A percentile compares a stretch with the other conserved stretches of the same genome.
Conservation (phyloP, 176 grass and related monocot genomes). For the Oryza punctata region DNA sequence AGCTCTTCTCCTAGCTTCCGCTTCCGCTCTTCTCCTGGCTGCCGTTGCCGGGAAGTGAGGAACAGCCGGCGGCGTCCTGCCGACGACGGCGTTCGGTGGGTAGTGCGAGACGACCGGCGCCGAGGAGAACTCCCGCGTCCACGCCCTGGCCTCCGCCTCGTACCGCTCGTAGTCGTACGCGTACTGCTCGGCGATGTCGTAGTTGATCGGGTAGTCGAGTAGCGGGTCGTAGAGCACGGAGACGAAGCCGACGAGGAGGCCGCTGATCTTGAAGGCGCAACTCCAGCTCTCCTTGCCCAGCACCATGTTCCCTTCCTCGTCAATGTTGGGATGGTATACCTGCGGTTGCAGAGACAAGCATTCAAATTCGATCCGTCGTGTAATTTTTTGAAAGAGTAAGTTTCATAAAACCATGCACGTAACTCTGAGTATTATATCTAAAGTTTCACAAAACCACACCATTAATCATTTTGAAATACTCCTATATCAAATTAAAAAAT, state of each 20-base stretch:
- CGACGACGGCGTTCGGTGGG: background rate
- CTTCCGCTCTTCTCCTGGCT: too few species aligned
- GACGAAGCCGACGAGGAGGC: background rate
- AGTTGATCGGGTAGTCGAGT: conserved; percentile 26
- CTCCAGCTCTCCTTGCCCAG: conserved; percentile 1
- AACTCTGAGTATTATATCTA: too few species aligned
- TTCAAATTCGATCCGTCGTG: too few species aligned
- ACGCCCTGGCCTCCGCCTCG: conserved; percentile 6
- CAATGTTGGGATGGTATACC: conserved; percentile 29
- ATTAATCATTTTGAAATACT: too few species aligned
- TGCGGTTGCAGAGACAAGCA: background rate
- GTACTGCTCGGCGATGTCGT: background rate
- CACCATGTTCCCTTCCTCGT: background rate
- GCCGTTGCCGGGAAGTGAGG: too few species aligned
- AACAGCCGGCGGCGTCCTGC: too few species aligned
- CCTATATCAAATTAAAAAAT: too few species aligned
- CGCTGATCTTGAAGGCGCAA: background rate
- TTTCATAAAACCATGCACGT: too few species aligned
- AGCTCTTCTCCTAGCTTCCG: too few species aligned
- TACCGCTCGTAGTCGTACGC: background rate
- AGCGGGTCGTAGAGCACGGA: conserved; percentile 37
- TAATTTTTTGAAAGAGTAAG: too few species aligned
- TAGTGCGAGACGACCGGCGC: conserved; percentile 7
- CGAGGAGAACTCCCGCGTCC: conserved; percentile 22
- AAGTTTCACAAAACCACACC: too few species aligned